Evolutionary conservation across 208 protist genomes (phyloP).

Genomic region (Leishmania lainsoni): DNA sequence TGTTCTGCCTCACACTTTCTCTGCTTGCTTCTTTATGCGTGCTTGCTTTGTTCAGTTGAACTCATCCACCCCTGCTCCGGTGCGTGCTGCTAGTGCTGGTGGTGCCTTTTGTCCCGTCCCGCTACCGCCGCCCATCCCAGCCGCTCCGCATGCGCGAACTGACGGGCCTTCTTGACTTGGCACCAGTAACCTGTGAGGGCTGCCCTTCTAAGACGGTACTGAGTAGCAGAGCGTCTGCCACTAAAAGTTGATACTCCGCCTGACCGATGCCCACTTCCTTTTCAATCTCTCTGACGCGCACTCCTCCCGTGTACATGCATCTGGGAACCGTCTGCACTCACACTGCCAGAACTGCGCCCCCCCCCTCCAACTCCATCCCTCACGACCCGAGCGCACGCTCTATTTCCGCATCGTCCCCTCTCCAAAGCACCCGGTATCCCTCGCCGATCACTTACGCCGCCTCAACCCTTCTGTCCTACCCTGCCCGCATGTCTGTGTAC

Average conservation of each 20-base stretch:
- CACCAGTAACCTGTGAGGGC: neutral
- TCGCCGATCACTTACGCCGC: neutral
- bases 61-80: neutral
- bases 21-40: too few species aligned
- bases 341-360: neutral
- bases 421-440: neutral
- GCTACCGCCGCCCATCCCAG: neutral
- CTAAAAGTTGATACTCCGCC: neutral
- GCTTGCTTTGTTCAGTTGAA: too few species aligned
- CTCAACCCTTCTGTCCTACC: neutral
- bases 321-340: neutral
- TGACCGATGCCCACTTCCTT: neutral
- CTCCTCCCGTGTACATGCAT: neutral
- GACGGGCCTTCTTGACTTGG: neutral
- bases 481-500: conserved; percentile 10
- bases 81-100: neutral
- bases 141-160: neutral
- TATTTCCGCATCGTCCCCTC: neutral
- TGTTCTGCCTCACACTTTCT: too few species aligned
- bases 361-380: neutral
- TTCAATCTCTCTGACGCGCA: neutral
- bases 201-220: neutral
- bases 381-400: neutral
- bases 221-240: neutral
- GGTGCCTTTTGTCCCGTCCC: neutral